phyloP scores from a whole-genome alignment of 1,139 yeast genomes.

The Scheffersomyces cryptocercus region DNA sequence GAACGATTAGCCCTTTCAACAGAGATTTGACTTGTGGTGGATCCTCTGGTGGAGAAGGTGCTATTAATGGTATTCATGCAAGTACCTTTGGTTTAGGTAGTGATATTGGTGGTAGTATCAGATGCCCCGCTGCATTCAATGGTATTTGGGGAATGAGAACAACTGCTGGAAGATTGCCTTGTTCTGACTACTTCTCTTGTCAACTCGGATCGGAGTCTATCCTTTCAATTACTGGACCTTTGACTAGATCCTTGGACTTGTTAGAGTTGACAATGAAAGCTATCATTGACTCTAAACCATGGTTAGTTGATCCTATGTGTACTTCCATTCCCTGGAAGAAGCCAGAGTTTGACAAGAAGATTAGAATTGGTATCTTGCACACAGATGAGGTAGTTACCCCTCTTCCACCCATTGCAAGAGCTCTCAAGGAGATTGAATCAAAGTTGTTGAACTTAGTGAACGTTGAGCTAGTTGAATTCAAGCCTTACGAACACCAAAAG shows the following conservation, averaged over 20 bases:
- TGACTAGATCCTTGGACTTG: slow-evolving; percentile 32
- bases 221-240: slow-evolving; percentile 49
- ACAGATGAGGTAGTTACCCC: slow-evolving; percentile 20
- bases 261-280: slow-evolving; percentile 28
- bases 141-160: slow-evolving; percentile 59
- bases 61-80: slow-evolving; percentile 24
- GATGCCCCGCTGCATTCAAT: slow-evolving; percentile 57
- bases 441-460: slow-evolving; percentile 11
- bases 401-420: slow-evolving; percentile 28
- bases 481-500: slow-evolving; percentile 17
- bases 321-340: slow-evolving; percentile 17
- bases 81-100: slow-evolving; percentile 46
- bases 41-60: slow-evolving; percentile 30
- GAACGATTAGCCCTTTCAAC: slow-evolving; percentile 25
- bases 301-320: slow-evolving; percentile 20
- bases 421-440: slow-evolving; percentile 10
- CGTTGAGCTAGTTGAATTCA: slow-evolving; percentile 18
- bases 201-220: slow-evolving; percentile 35
- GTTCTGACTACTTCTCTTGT: slow-evolving; percentile 19
- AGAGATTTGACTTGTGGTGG: slow-evolving; percentile 24
- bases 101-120: slow-evolving; percentile 65
- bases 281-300: slow-evolving; percentile 24
- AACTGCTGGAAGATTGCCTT: slow-evolving; percentile 29
- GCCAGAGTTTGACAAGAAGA: slow-evolving; percentile 7
- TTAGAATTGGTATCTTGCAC: slow-evolving; percentile 16